Evolutionary conservation across 108 stramenopile species (phyloP).

Genomic region (Cyclotella distinguenda): DNA sequence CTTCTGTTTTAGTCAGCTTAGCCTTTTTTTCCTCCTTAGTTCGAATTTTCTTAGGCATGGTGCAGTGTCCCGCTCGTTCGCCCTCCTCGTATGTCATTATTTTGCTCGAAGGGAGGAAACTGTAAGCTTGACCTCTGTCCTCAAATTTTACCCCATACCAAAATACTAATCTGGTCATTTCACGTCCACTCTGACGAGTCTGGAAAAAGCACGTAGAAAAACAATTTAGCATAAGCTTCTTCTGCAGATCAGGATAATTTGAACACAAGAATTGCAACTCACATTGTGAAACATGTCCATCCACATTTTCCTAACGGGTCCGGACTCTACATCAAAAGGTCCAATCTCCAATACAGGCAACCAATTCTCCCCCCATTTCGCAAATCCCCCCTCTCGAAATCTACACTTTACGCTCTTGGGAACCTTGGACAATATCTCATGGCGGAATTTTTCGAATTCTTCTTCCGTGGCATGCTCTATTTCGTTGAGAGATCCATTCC

Average conservation of each 20-base stretch:
- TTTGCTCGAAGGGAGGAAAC: constrained; percentile 44
- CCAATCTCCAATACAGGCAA: constrained; percentile 65
- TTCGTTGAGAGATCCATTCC: background rate
- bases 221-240: background rate
- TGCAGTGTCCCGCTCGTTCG: constrained; percentile 23
- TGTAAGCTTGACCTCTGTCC: constrained; percentile 41
- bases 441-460: constrained; percentile 38
- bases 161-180: constrained; percentile 53
- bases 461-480: constrained; percentile 37
- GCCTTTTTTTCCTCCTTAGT: constrained; percentile 37
- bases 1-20: constrained; percentile 50
- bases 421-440: constrained; percentile 47
- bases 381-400: constrained; percentile 70
- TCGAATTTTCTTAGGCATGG: constrained; percentile 43
- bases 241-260: no score
- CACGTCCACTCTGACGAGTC: constrained; percentile 45
- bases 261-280: no score
- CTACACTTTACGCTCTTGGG: constrained; percentile 51
- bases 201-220: constrained; percentile 8
- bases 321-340: constrained; percentile 72
- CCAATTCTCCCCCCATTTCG: constrained; percentile 62
- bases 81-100: constrained; percentile 52
- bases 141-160: constrained; percentile 55
- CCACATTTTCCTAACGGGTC: constrained; percentile 67
- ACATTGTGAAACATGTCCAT: constrained; percentile 77